Evolutionary conservation across 2,329 filamentous ascomycete species (phyloP), one percentile per base, ranked within the genome.

Genomic region (Cladosporium sp.): DNA sequence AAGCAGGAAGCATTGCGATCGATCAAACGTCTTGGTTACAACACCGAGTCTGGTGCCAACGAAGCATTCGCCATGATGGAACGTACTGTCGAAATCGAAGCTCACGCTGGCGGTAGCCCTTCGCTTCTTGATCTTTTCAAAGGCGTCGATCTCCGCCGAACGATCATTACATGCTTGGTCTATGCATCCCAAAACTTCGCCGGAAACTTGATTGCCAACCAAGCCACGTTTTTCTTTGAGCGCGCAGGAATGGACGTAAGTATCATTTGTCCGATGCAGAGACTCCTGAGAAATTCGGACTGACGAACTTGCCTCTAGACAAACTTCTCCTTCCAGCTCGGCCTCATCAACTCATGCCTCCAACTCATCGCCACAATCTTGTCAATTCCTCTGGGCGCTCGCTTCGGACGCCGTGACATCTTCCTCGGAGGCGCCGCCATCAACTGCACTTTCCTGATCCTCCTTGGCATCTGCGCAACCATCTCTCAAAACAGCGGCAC

Each of bases 31-130:
- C 80, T 92, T 21, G 91, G 82, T 61, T 88, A 92, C 67, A 89
- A 87, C 0, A 85, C 89, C 67, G 93, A 95, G 71, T 86, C 73
- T 65, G 69, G 95, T 72, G 86, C 90, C 11, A 90, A 96, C 68
- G 91, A 95, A 79, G 95, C 91, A 0, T 83, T 96, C 59, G 89
- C 91, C 72, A 96, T 96, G 91, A 96, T 97, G 90, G 87, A 92
- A 1, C 91, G 95, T 74, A 97, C 92, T 0, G 93, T 91, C 0
- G 90, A 90, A 0, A 81, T 96, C 18, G 93, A 96, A 76, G 85
- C 91, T 73, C 82, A 87, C 78, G 90, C 92, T 59, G 93, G 91
- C 5, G 80, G 81, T 6, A 92, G 92, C 35, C 86, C 91, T 8
- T 88, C 84, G 64, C 96, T 95, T 77, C 78, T 86, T 71, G 92